Evolutionary conservation across 108 stramenopile species (phyloP), one percentile per base, ranked within the genome.

Genomic region (Cyclostephanos invisitatus): DNA sequence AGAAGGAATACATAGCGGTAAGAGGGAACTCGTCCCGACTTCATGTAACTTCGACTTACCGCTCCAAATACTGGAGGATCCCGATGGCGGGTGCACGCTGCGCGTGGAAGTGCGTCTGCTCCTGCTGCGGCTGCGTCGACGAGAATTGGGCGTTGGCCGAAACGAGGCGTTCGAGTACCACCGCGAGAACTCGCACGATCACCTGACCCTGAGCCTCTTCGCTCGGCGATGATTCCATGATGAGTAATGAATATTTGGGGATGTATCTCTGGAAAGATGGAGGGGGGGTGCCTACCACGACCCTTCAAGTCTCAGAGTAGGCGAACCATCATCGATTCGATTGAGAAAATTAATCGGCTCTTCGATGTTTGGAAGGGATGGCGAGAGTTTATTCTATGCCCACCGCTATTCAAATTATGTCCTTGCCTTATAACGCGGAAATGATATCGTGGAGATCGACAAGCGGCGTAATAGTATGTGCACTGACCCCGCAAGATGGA

Each of bases 51-150:
- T 44, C 24, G 36, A 83, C 89, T 55, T 67, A 94, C 93, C 97
- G 83, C 81, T 99, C 95, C 47, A 99, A 78, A 75, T 99, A 99
- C 55, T 91, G 89, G 29, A 83, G 77, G 21, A 99, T 86, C 29
- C 87, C 83, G 61, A 99, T 99, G 11, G 84, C 88, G 11, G 98
- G 98, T 7, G 97, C 91, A 57, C 92, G 87, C 54, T 97, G 85
- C 17, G 97, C 97, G 64, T 98, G 97, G 76, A 99, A 99, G 68
- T 96, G 95, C 47, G 97, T 99, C 20, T 91, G 85, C 3, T 88
- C 91, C 12, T 91, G 85, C 3, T 88, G 89, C 7, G 89, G 86
- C 56, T 89, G 86, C 54, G 77, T 56, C 57, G 67, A 71, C 1
- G 90, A 78, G 10, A 91, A 67, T 48, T 68, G 60, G 20, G 85